Evolutionary conservation across 163 green algal genomes (phyloP), one percentile per base, ranked within the genome.

Genomic region (Prototheca stagnorum): DNA sequence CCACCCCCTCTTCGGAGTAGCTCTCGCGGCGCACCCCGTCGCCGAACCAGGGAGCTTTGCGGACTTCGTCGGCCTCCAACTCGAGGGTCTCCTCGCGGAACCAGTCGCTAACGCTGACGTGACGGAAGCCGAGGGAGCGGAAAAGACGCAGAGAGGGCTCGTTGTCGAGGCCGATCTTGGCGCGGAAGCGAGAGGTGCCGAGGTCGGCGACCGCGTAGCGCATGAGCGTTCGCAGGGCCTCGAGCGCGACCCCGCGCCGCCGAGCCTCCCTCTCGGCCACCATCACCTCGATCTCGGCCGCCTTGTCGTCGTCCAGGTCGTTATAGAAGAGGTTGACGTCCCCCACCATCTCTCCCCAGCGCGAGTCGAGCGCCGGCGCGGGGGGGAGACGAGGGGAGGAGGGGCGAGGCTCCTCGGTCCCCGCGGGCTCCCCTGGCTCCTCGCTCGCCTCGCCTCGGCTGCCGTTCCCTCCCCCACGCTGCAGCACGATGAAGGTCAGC

Each of bases 301-400:
- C 47, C 20, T 43, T 41, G 1, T 23, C 54, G 25, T 78, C 64
- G n/a, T 89, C 77, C 3, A 61, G 49, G 39, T 91, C 70, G 25
- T 80, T 88, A 48, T 77, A 74, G 28, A 82, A 91, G 17, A 88
- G 47, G 49, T 91, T 91, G 3, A 91, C 75, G 41, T 91, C 80
- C 1, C 78, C 74, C 2, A 28, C 44, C 63, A 72, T 72, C n/a
- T 48, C 60, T 67, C 24, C n/a, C n/a, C n/a, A n/a, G n/a, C n/a
- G n/a, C 35, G 51, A 11, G 34, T 43, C 19, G 14, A 57, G n/a
- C 5, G 40, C 27, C 24, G 22, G 16, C 37, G n/a, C n/a, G n/a
- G n/a, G n/a, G n/a, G n/a, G n/a, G n/a, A n/a, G n/a, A n/a, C n/a
- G n/a, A n/a, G n/a, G 17, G 17, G 23, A 17, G 21, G 3, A 48